Base-by-base conservation (phyloP, 495 filamentous ascomycete species). In the Letharia columbiana region DNA sequence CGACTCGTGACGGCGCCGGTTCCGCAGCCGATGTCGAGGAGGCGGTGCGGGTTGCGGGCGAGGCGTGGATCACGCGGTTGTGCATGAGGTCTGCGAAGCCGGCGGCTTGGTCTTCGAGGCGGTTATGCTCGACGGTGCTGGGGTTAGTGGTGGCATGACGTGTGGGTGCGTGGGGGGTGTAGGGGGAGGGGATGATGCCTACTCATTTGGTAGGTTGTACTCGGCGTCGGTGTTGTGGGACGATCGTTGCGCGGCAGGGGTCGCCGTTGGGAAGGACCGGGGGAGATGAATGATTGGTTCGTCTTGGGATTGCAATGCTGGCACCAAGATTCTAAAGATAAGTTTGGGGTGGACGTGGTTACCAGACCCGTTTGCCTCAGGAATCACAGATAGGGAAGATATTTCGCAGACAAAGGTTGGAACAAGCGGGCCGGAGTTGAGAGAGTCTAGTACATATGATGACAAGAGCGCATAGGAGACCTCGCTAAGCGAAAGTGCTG, bases 1-100 rank as follows among this genome's bases (percentile, higher is more conserved):
- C 23, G n/a, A n/a, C n/a, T n/a, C n/a, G 47, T 45, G 12, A 63
- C 5, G 28, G 50, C 52, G 20, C 60, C 39, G 41, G 50, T 67
- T 18, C 50, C 60, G 33, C 60, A 63, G 20, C 37, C 39, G 31
- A 67, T 13, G 44, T 59, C 35, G 15, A 67, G 39, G 15, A 42
- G 18, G n/a, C 50, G 18, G 2, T 42, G 35, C 15, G 49, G 49
- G 23, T 62, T 15, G 58, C 12, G n/a, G 50, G 28, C 15, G 57
- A 57, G 5, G 64, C 57, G 28, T 41, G 56, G 28, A 61, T 44
- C 12, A 49, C 33, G 31, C 41, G 10, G 42, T 42, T 33, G 35
- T 52, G 57, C 23, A 31, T 40, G 39, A 63, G 56, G 18, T 35
- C 17, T 11, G n/a, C 11, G 13, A 61, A 18, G 44, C 8, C 37